Conservation (phyloP, 495 filamentous ascomycete genomes). For the Podospora pseudoanserina region DNA sequence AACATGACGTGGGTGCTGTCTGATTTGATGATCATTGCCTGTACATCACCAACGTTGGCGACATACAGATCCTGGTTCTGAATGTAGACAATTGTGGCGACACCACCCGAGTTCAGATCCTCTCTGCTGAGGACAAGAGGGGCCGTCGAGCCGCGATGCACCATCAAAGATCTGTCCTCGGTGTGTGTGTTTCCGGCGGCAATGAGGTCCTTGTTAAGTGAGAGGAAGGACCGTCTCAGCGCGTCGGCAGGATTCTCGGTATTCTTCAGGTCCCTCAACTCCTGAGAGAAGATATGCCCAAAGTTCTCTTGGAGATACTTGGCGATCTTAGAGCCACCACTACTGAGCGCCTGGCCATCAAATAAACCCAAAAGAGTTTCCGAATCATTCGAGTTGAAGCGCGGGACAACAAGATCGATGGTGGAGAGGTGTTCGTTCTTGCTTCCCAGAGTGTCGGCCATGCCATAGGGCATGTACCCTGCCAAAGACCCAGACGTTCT, state of each 20-base stretch:
- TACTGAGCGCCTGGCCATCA: constrained; percentile 81
- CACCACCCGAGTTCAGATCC: constrained; percentile 82
- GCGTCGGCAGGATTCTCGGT: constrained; percentile 78
- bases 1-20: constrained; percentile 76
- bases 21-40: constrained; percentile 87
- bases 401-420: constrained; percentile 94
- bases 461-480: constrained; percentile 85
- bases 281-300: constrained; percentile 72
- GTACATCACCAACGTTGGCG: constrained; percentile 91
- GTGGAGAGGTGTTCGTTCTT: constrained; percentile 91
- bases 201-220: constrained; percentile 90
- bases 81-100: constrained; percentile 88
- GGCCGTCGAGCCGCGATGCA: constrained; percentile 65
- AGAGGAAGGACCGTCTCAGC: constrained; percentile 77
- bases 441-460: constrained; percentile 89
- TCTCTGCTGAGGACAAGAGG: constrained; percentile 73
- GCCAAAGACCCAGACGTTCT: constrained; percentile 91
- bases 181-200: constrained; percentile 77
- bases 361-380: constrained; percentile 92
- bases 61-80: constrained; percentile 86
- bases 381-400: constrained; percentile 84
- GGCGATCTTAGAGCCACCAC: constrained; percentile 87
- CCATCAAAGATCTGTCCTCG: constrained; percentile 61
- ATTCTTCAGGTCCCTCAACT: constrained; percentile 65
- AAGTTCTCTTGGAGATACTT: constrained; percentile 97